Evolutionary conservation across 306 rosid species (phyloP), one percentile per base, ranked within the genome.

Genomic region (Castanospermum australe): DNA sequence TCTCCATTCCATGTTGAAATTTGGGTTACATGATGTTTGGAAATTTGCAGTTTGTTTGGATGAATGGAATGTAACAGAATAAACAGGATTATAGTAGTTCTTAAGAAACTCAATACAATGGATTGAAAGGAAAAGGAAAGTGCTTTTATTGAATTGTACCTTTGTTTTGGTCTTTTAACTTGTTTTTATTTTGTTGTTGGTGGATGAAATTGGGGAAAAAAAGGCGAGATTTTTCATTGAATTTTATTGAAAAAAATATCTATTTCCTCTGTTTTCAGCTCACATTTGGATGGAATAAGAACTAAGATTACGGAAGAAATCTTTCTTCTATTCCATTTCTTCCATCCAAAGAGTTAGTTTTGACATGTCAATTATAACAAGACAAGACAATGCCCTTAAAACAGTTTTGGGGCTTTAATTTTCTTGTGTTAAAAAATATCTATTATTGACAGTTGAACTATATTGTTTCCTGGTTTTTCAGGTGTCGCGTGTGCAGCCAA

Each of bases 401-500:
- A 28, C 32, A 28, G 3, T 44, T 72, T 72, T 10, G 7, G 35
- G 5, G 13, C 12, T 14, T 47, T 5, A 4, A 15, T 15, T 48
- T 45, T 15, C 0, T 1, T 48, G 21, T 67, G 22, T 21, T 5
- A 2, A 18, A 32, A n/a, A 5, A 20, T 8, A 74, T 13, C 20
- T 50, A 12, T 47, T 13, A 6, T 15, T 55, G 24, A 52, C 8
- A 32, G 35, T 66, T 11, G 36, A 8, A 28, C 4, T 78, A 48
- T 56, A 1, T 35, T 60, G 4, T 71, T 70, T 64, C 28, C 21
- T 71, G 48, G 36, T 21, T 75, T 82, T 84, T 75, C 90, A 94
- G 98, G 97, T 94, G 98, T 65, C 55, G 90, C 0, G 90, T 92
- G 42, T 94, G 97, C 44, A 83, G 87, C 66, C 93, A 88, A 81